Evolutionary conservation across 2,329 filamentous ascomycete genomes (phyloP).

Genomic region (Fonsecaea monophora): DNA sequence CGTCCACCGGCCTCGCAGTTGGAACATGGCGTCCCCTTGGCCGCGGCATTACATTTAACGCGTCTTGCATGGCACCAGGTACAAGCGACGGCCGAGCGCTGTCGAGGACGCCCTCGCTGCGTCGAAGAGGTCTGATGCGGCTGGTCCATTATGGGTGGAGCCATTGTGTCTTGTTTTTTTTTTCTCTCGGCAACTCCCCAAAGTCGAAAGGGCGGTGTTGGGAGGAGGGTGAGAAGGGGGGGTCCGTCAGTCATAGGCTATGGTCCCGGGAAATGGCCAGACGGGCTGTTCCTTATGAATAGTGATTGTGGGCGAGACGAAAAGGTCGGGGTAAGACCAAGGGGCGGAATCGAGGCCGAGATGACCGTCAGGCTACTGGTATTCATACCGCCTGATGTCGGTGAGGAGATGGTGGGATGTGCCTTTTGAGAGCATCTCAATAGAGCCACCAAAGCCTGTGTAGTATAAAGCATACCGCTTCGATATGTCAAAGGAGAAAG

Average conservation of each 20-base stretch:
- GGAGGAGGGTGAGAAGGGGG: slow-evolving; percentile 10
- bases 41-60: slow-evolving; percentile 41
- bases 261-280: slow-evolving; percentile 24
- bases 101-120: slow-evolving; percentile 32
- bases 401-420: not conserved
- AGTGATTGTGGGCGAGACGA: slow-evolving; percentile 19
- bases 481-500: not conserved
- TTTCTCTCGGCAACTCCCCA: too few species aligned
- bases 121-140: slow-evolving; percentile 29
- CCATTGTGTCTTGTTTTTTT: not conserved
- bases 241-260: slow-evolving; percentile 27
- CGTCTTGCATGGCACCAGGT: slow-evolving; percentile 41
- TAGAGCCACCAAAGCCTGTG: not conserved
- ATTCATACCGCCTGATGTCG: not conserved
- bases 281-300: slow-evolving; percentile 19
- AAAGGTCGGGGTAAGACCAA: slow-evolving; percentile 21
- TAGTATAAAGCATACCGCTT: not conserved
- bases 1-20: slow-evolving; percentile 37
- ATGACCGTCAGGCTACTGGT: not conserved
- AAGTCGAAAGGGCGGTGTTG: not conserved
- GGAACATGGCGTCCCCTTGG: slow-evolving; percentile 39
- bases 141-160: slow-evolving; percentile 30
- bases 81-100: slow-evolving; percentile 38
- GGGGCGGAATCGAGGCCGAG: not conserved
- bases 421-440: not conserved